Conservation (phyloP, 495 filamentous ascomycete genomes). For the Chaetomium tenue region DNA sequence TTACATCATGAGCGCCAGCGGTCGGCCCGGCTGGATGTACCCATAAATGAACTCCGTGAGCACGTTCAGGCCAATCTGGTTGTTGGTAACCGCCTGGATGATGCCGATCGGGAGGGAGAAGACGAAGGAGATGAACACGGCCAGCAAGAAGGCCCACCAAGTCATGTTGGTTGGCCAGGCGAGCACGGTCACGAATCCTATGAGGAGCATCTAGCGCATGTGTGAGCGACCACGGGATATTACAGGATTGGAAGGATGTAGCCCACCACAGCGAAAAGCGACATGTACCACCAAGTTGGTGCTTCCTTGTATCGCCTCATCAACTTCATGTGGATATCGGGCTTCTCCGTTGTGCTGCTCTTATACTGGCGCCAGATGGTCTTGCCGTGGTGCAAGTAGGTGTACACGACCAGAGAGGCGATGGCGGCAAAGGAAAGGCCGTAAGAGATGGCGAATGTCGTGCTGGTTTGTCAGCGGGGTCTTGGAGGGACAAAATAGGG, state of each 20-base stretch:
- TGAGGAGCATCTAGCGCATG: conserved; percentile 51
- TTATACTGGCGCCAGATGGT: conserved; percentile 58
- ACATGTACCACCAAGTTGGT: conserved; percentile 57
- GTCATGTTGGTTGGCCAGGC: conserved; percentile 64
- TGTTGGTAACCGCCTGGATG: conserved; percentile 66
- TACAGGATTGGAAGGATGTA: neutral
- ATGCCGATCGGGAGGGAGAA: conserved; percentile 58
- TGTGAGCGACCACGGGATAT: conserved; percentile 21
- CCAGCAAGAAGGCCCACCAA: conserved; percentile 67
- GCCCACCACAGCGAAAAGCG: conserved; percentile 47
- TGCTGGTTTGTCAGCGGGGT: conserved; percentile 38
- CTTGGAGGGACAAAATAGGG: neutral
- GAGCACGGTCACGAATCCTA: conserved; percentile 62
- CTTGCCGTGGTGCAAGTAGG: conserved; percentile 62
- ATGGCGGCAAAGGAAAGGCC: conserved; percentile 71
- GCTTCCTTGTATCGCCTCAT: conserved; percentile 60
- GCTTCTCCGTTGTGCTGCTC: conserved; percentile 58
- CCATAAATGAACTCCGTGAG: conserved; percentile 71
- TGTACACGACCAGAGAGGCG: conserved; percentile 62
- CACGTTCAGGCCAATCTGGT: conserved; percentile 65
- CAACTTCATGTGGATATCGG: conserved; percentile 60
- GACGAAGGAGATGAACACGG: conserved; percentile 56
- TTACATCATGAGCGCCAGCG: conserved; percentile 64
- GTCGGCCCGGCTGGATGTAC: conserved; percentile 66
- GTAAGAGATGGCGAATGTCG: conserved; percentile 63